A percentile compares a stretch with the other conserved stretches of the same genome.
Conservation (phyloP, 257 asterid species). For the Solanum gandarillasii region DNA sequence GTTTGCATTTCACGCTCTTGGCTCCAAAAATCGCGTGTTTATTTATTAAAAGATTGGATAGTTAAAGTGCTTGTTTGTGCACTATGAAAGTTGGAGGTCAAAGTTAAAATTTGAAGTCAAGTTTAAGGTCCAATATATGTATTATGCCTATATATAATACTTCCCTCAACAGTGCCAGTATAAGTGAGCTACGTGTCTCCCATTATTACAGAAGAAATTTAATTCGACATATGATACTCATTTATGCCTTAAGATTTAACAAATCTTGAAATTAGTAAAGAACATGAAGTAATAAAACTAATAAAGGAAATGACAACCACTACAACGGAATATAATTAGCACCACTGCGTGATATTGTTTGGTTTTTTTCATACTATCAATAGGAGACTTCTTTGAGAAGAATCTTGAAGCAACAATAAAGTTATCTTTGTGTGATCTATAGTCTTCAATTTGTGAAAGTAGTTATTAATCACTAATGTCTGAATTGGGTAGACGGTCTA, state of each 20-base stretch:
- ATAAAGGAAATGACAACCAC: background rate
- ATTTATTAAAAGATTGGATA: no score
- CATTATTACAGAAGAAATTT: background rate
- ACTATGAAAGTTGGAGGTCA: no score
- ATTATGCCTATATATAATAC: no score
- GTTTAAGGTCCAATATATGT: no score
- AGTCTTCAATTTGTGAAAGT: accelerated
- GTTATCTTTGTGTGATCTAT: background rate
- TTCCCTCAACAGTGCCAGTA: background rate
- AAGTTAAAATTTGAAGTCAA: no score
- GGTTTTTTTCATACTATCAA: background rate
- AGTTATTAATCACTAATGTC: background rate
- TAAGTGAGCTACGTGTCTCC: background rate
- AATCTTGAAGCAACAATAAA: background rate
- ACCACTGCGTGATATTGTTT: background rate
- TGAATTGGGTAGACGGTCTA: accelerated
- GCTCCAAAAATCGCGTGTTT: no score
- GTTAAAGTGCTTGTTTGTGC: no score
- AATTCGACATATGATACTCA: background rate
- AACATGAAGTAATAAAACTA: background rate
- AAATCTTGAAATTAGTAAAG: background rate
- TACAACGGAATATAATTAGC: background rate
- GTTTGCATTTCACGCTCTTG: no score
- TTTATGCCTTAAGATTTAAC: background rate
- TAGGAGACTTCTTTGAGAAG: no score